Evolutionary conservation across 2,329 filamentous ascomycete species (phyloP), one percentile per base, ranked within the genome.

Genomic region (Rhynchosporium secalis): DNA sequence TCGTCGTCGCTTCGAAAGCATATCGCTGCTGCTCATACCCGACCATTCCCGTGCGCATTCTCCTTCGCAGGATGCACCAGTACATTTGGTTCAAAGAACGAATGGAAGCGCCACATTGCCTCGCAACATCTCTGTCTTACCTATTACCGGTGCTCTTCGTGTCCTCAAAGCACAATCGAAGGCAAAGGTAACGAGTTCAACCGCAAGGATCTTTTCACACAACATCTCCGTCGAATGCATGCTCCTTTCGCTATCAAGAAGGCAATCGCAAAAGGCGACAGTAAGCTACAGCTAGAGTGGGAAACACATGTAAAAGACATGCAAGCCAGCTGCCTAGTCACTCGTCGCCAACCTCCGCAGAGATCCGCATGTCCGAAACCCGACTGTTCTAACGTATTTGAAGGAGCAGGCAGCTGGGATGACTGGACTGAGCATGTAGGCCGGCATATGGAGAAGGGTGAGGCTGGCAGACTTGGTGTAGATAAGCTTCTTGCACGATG

Each of bases 151-250:
- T 88, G 86, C 66, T 87, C 86, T 0, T 78, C 81, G 1, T 88
- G 86, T 62, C 81, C 84, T 0, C 79, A 81, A 62, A 80, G 76
- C 61, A 78, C 78, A 1, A 75, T 77, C 0, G 83, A 86, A 63
- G 83, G 83, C 40, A 85, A 83, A 66, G 83, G 82, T 3, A 86
- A 86, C 65, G 86, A 88, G 74, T 97, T 97, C 76, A 97, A 97
- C 75, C 88, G 94, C 70, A 97, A 96, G 75, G 94, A 98, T 73
- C 84, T 99, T 12, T 99, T 97, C 75, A 94, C 91, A 0, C 94
- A 98, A 73, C 94, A 99, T 71, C 83, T 96, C 13, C 89, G 93
- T 13, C 90, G 94, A 52, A 98, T 98, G 94, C 95, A 99, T 71
- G 87, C 89, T 0, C 87, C 88, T 0, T 85, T 85, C 47, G 81